phyloP scores from a whole-genome alignment of 305 asterid genomes.

The Fraxinus floribunda region DNA sequence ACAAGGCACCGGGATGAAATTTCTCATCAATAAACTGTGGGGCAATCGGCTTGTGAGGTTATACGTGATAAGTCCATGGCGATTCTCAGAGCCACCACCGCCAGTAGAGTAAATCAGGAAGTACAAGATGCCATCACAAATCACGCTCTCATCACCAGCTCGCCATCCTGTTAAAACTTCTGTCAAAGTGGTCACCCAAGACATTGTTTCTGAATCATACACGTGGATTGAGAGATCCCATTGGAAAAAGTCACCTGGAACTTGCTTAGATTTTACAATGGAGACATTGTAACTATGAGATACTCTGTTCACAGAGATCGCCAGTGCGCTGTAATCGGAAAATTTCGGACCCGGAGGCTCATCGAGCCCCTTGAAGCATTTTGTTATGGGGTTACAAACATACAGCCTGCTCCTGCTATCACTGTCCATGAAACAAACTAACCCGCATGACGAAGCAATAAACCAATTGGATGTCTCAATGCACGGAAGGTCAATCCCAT shows the following conservation, averaged over 20 bases:
- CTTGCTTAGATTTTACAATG: slow-evolving; percentile 73
- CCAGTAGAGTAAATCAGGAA: slow-evolving; percentile 71
- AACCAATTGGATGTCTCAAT: slow-evolving; percentile 67
- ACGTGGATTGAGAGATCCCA: slow-evolving; percentile 83
- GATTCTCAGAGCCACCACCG: slow-evolving; percentile 51
- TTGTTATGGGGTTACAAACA: slow-evolving; percentile 77
- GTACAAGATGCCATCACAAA: slow-evolving; percentile 66
- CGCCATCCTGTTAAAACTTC: slow-evolving; percentile 83
- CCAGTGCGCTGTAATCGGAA: slow-evolving; percentile 76
- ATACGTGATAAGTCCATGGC: slow-evolving; percentile 69
- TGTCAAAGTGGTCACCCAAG: slow-evolving; percentile 53
- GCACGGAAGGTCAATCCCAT: slow-evolving; percentile 74
- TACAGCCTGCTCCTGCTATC: slow-evolving; percentile 66
- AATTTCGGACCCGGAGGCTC: slow-evolving; percentile 66
- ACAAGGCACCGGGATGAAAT: slow-evolving; percentile 70
- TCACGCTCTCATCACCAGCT: slow-evolving; percentile 87
- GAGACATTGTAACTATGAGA: slow-evolving; percentile 43
- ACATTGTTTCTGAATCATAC: slow-evolving; percentile 52
- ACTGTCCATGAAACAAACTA: slow-evolving; percentile 89
- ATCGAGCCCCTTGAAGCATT: slow-evolving; percentile 37
- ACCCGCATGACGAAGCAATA: slow-evolving; percentile 74
- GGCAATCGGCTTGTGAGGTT: slow-evolving; percentile 43
- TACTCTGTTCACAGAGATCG: slow-evolving; percentile 50
- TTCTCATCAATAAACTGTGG: slow-evolving; percentile 42
- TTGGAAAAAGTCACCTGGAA: slow-evolving; percentile 65